A percentile compares a stretch with the other conserved stretches of the same genome.
Conservation (phyloP, 2,329 filamentous ascomycete genomes). For the Trichophyton equinum region DNA sequence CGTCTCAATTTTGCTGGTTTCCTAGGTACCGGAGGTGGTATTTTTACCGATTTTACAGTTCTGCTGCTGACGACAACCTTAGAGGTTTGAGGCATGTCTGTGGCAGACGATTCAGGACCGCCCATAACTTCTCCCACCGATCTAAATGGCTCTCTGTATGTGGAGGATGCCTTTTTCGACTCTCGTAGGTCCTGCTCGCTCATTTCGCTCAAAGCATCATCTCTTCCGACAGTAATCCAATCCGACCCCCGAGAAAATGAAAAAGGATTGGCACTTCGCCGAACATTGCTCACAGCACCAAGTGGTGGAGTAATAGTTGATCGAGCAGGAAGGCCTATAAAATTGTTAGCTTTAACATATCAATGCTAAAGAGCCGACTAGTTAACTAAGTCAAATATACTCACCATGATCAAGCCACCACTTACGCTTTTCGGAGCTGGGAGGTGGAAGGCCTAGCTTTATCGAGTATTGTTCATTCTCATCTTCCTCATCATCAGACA, state of each 20-base stretch:
- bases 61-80: neutral
- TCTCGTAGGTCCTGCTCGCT: neutral
- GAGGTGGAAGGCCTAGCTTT: conserved; percentile 58
- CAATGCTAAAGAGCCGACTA: conserved; percentile 5
- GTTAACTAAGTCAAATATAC: conserved; percentile 9
- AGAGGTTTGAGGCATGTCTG: neutral
- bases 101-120: neutral
- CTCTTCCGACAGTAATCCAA: conserved; percentile 49
- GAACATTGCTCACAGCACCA: conserved; percentile 55
- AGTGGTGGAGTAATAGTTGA: conserved; percentile 58
- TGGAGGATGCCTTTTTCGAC: neutral
- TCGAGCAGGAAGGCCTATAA: conserved; percentile 55
- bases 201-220: neutral
- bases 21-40: conserved; percentile 47
- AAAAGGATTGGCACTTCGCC: conserved; percentile 72
- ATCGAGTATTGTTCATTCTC: conserved; percentile 71
- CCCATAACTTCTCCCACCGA: conserved; percentile 8
- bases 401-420: conserved; percentile 54
- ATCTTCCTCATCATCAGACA: conserved; percentile 18
- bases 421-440: conserved; percentile 49
- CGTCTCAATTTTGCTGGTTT: conserved; percentile 41
- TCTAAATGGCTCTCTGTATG: neutral
- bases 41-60: conserved; percentile 4
- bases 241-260: conserved; percentile 60
- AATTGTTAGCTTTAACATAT: conserved; percentile 13